phyloP scores from a whole-genome alignment of 164 flowering plant genomes.

The Aristolochia californica region DNA sequence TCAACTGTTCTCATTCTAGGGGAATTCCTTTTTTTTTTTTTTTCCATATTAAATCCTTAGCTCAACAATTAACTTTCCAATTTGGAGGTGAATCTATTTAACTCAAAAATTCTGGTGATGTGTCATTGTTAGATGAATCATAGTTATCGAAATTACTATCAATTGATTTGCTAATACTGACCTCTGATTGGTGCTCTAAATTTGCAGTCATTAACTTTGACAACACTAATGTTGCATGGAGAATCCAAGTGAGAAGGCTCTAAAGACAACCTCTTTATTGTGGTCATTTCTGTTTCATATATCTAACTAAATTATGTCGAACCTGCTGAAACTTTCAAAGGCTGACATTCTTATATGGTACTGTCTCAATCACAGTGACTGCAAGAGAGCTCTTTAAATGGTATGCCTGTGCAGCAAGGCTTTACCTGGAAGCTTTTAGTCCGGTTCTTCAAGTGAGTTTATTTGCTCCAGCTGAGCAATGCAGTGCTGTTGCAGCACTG shows the following conservation, averaged over 20 bases:
- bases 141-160: background rate
- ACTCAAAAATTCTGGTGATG: background rate
- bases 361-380: slow-evolving; percentile 32
- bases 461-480: slow-evolving; percentile 56
- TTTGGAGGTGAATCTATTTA: background rate
- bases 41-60: background rate
- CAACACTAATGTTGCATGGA: slow-evolving; percentile 63
- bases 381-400: slow-evolving; percentile 70
- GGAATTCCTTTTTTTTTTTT: background rate
- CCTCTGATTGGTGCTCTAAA: background rate
- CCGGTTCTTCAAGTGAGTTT: slow-evolving; percentile 55
- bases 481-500: slow-evolving; percentile 57
- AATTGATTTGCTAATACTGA: background rate
- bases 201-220: slow-evolving; percentile 55
- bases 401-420: slow-evolving; percentile 52
- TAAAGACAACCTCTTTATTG: background rate
- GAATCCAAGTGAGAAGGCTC: slow-evolving; percentile 34
- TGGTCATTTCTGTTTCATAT: background rate
- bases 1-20: background rate
- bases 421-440: slow-evolving; percentile 30
- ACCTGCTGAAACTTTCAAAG: background rate
- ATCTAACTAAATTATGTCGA: background rate
- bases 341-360: background rate
- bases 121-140: background rate
- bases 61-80: too few relatives aligned